Conservation (phyloP, 306 rosid genomes). For the Styphnolobium japonicum region DNA sequence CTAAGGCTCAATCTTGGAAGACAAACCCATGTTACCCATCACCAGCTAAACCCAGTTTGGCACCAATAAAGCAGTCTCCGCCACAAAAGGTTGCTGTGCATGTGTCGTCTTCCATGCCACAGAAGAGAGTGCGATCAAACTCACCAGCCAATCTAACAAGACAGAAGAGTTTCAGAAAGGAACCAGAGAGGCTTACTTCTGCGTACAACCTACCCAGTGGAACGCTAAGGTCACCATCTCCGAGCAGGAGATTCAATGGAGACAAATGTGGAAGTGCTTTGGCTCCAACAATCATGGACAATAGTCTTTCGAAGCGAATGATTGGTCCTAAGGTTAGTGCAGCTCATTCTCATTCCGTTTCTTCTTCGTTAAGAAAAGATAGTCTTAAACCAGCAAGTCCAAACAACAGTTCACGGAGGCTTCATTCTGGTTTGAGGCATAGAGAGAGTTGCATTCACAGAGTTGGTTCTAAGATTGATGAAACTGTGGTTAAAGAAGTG, state of each 20-base stretch:
- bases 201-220: conserved; percentile 26
- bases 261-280: conserved; percentile 23
- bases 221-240: conserved; percentile 58
- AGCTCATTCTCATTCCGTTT: conserved; percentile 9
- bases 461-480: conserved; percentile 61
- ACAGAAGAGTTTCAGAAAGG: conserved; percentile 77
- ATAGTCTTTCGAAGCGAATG: conserved; percentile 26
- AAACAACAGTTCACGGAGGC: conserved; percentile 19
- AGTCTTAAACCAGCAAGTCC: conserved; percentile 33
- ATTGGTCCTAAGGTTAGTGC: conserved; percentile 18
- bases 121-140: conserved; percentile 61
- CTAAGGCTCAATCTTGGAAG: not conserved
- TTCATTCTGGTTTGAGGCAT: conserved; percentile 43
- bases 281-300: not conserved
- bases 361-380: conserved; percentile 30
- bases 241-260: conserved; percentile 47
- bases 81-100: conserved; percentile 9
- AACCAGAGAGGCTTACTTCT: conserved; percentile 20
- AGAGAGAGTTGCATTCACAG: conserved; percentile 41
- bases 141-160: conserved; percentile 54
- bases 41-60: not conserved
- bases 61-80: not conserved
- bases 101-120: conserved; percentile 27
- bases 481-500: conserved; percentile 53
- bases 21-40: too few species aligned